Percentiles rank a stretch among this genome's conserved stretches.
These are phyloP conservation scores for Triangularia verruculosa DNA, from an alignment of 2,329 filamentous ascomycete genomes.

Conservation along the genomic window DNA sequence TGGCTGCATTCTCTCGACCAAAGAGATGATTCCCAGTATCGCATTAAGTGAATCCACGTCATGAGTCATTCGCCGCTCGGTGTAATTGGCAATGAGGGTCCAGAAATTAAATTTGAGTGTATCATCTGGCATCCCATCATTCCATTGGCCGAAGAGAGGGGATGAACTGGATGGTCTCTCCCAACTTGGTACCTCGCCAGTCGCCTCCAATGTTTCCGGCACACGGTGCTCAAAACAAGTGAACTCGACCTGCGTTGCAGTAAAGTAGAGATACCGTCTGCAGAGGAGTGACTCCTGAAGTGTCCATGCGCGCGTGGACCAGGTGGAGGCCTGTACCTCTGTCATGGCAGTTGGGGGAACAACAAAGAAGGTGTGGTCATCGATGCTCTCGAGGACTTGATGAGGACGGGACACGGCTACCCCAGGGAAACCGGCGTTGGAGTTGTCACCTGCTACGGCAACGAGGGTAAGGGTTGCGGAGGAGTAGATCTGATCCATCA, in stretches of 20 bases:
- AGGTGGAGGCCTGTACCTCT: constrained; percentile 1
- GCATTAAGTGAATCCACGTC: constrained; percentile 15
- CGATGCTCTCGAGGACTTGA: constrained; percentile 9
- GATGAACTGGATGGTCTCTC: too few relatives aligned
- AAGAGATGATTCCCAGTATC: constrained; percentile 3
- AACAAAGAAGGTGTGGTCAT: constrained; percentile 9
- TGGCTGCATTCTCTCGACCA: constrained; percentile 7
- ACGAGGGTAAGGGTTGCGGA: constrained; percentile 11
- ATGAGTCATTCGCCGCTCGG: constrained; percentile 11
- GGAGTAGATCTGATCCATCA: constrained; percentile 19
- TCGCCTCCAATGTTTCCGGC: neutral
- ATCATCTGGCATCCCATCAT: neutral
- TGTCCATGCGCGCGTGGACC: constrained; percentile 18
- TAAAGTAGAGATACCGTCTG: constrained; percentile 12
- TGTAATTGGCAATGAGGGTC: constrained; percentile 1
- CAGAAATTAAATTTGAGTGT: neutral
- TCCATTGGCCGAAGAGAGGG: too few relatives aligned
- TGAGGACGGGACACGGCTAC: neutral
- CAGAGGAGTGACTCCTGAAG: constrained; percentile 14
- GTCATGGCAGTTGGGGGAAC: constrained; percentile 2
- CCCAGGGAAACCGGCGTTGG: constrained; percentile 12
- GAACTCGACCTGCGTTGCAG: constrained; percentile 9
- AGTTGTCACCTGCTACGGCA: constrained; percentile 12
- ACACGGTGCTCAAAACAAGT: neutral
- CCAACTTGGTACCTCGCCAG: neutral